Base-by-base conservation (phyloP, 495 filamentous ascomycete species). In the Penicillium bovifimosum region DNA sequence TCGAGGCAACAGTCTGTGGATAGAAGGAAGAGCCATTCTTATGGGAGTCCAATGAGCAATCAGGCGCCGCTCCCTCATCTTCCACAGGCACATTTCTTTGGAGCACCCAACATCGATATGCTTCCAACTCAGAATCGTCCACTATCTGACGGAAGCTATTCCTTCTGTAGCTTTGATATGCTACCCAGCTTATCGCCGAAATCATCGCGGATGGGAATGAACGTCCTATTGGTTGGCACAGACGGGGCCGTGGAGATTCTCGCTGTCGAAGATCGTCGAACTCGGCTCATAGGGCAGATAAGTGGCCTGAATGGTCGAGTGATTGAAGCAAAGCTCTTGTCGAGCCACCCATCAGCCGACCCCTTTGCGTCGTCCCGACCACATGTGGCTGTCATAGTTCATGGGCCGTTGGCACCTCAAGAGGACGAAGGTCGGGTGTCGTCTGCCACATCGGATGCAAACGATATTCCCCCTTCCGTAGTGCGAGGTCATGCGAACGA, bases 281-380 rank as follows among this genome's bases (percentile, higher is more conserved):
- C 86, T 39, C 82, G 86, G 50, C 69, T 77, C 6, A 66, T 87
- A 38, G 84, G 83, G 8, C 82, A 81, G 52, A 68, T 95, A 49
- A 82, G 83, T 58, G 86, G 86, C 20, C 73, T 96, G 10, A 83
- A 84, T 57, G 91, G 91, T 32, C 81, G 82, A n/a, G 86, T 95
- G 1, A 76, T 89, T 42, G 80, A 85, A 36, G 91, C 90, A 27
- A 95, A 90, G 64, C 80, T 95, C 16, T 56, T 96, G 34, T 77
- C 85, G 1, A 83, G 78, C 67, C 74, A 68, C n/a, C 63, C 70
- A 24, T 53, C 63, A 14, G 54, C 59, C 55, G 81, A 82, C 45
- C 62, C 69, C 0, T 60, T 67, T n/a, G 54, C 58, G 11, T 50
- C 64, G 9, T 63, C 70, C 13, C 68, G 80, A 18, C 87, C 89